phyloP scores from a whole-genome alignment of 2,329 filamentous ascomycete species.

The Neofusicoccum sp. region DNA sequence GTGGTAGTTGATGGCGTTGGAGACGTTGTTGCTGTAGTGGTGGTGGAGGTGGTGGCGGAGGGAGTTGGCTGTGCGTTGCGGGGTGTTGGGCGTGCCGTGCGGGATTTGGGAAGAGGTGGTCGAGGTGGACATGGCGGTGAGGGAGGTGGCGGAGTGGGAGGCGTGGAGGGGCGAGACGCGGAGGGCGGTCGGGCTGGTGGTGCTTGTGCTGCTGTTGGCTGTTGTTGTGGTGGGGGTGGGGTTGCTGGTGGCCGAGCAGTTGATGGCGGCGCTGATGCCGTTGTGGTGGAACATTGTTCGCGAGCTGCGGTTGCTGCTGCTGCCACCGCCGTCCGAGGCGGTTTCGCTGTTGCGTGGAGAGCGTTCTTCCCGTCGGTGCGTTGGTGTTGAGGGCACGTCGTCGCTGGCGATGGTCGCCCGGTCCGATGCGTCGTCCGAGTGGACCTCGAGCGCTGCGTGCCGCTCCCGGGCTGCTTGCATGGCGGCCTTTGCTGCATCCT shows the following conservation, averaged over 20 bases:
- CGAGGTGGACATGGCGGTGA: conserved; percentile 7
- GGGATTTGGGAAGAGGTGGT: not conserved
- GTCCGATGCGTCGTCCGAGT: conserved; percentile 15
- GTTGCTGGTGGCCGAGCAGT: not conserved
- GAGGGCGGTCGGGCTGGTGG: conserved; percentile 21
- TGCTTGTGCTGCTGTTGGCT: not conserved
- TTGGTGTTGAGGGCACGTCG: conserved; percentile 29
- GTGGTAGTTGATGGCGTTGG: conserved; percentile 20
- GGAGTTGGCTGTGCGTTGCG: conserved; percentile 19
- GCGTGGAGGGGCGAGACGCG: conserved; percentile 34
- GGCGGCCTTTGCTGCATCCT: conserved; percentile 29
- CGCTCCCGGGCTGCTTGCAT: conserved; percentile 17
- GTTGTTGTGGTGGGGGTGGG: no score
- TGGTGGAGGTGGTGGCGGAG: conserved; percentile 9
- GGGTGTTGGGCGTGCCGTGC: conserved; percentile 15
- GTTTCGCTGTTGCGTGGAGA: conserved; percentile 10
- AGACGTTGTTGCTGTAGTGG: conserved; percentile 3
- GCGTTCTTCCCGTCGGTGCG: conserved; percentile 18
- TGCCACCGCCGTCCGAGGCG: conserved; percentile 33
- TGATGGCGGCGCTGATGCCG: conserved; percentile 13
- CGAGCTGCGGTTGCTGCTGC: conserved; percentile 35
- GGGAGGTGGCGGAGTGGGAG: conserved; percentile 21
- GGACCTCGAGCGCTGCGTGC: conserved; percentile 9
- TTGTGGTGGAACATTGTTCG: conserved; percentile 23
- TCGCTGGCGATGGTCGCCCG: conserved; percentile 18